Conservation (phyloP, 805 yeast genomes). For the Millerozyma miso region DNA sequence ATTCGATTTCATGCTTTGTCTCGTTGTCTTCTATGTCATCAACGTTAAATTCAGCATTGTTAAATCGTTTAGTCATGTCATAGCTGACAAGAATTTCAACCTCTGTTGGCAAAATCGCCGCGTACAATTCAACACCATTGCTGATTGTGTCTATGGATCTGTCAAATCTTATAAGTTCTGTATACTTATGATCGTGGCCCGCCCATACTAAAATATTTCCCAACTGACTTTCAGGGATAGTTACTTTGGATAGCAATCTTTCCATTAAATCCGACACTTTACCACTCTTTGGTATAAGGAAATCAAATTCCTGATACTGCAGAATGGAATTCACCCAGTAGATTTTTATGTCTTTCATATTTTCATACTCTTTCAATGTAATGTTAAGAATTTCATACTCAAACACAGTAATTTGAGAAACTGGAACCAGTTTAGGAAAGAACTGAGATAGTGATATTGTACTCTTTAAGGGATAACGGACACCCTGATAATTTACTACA, state of each 20-base stretch:
- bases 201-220: slow-evolving; percentile 57
- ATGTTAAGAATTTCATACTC: slow-evolving; percentile 77
- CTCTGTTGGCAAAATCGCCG: slow-evolving; percentile 42
- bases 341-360: slow-evolving; percentile 60
- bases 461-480: slow-evolving; percentile 44
- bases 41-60: slow-evolving; percentile 15
- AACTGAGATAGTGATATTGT: slow-evolving; percentile 33
- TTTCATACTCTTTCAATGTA: slow-evolving; percentile 73
- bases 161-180: slow-evolving; percentile 35
- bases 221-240: slow-evolving; percentile 44
- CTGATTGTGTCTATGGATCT: slow-evolving; percentile 29
- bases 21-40: slow-evolving; percentile 24
- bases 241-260: slow-evolving; percentile 52
- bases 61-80: slow-evolving; percentile 28
- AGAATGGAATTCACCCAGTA: slow-evolving; percentile 70
- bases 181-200: slow-evolving; percentile 36
- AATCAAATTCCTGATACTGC: slow-evolving; percentile 63
- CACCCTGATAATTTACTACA: slow-evolving; percentile 55
- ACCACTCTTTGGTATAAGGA: slow-evolving; percentile 63
- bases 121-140: slow-evolving; percentile 33
- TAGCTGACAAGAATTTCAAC: slow-evolving; percentile 33
- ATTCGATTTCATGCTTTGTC: slow-evolving; percentile 18
- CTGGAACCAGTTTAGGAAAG: slow-evolving; percentile 41
- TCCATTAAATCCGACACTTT: slow-evolving; percentile 49
- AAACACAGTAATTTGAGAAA: slow-evolving; percentile 43